Evolutionary conservation across 805 yeast genomes (phyloP).

Genomic region (Zygosaccharomyces bailii): DNA sequence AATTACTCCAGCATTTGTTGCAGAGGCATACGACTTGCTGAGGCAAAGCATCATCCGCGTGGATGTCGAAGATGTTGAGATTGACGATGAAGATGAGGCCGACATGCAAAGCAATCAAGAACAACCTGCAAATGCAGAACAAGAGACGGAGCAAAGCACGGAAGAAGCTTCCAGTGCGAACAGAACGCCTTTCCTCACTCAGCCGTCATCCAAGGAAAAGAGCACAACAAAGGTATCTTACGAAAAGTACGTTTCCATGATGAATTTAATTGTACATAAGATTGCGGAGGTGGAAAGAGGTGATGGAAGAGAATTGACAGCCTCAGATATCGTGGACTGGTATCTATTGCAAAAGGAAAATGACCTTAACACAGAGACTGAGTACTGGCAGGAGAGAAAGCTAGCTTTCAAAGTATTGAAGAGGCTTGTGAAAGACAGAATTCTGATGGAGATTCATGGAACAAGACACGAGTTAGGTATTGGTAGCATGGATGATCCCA

Average conservation of each 20-base stretch:
- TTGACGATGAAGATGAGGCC: constrained; percentile 58
- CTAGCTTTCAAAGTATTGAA: constrained; percentile 76
- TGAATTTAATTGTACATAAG: constrained; percentile 69
- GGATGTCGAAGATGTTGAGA: constrained; percentile 86
- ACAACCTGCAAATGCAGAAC: neutral
- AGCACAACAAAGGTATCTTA: constrained; percentile 60
- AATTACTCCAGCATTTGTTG: constrained; percentile 78
- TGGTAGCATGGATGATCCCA: constrained; percentile 27
- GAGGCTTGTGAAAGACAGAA: constrained; percentile 78
- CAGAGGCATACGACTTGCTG: constrained; percentile 87
- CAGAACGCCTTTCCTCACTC: constrained; percentile 2
- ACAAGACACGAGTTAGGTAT: constrained; percentile 44
- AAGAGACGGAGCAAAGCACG: neutral
- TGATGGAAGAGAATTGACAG: constrained; percentile 59
- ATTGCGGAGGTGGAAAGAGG: constrained; percentile 55
- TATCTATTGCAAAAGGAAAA: constrained; percentile 73
- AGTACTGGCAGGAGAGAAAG: constrained; percentile 65
- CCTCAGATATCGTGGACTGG: constrained; percentile 71
- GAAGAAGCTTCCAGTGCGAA: neutral
- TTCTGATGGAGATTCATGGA: constrained; percentile 65
- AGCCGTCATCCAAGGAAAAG: constrained; percentile 1
- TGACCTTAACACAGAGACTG: constrained; percentile 63
- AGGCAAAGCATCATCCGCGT: constrained; percentile 91
- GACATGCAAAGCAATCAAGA: constrained; percentile 12
- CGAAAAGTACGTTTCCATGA: constrained; percentile 81